Base-by-base conservation (phyloP, 2,329 filamentous ascomycete genomes). In the Phialophora expanda region DNA sequence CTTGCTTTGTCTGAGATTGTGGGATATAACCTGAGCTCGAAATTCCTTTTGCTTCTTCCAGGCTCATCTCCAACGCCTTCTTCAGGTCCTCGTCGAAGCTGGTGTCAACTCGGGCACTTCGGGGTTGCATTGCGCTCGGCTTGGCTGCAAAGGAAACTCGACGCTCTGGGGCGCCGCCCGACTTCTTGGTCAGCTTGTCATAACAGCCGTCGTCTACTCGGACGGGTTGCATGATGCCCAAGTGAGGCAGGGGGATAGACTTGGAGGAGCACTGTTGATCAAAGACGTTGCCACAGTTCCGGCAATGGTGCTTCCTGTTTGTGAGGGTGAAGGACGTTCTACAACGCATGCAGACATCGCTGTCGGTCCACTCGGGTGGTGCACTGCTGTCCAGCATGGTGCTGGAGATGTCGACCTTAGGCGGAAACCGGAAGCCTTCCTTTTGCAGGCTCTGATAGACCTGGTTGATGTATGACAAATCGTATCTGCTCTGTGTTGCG, bases 331-430 rank as follows among this genome's bases (percentile, higher is more conserved):
- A 99, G 20, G 92, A 81, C 12, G 94, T 97, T 72, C 95, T 89
- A 78, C 95, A 99, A 76, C 95, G 90, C 93, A 99, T 97, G 78
- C 95, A 99, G 34, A 99, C 94, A 74, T 99, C 95, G 11, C 94
- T 97, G 79, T 99, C 95, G 58, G 89, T 89, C 95, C 95, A 99
- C 79, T 99, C 95, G 0, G 95, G 95, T 9, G 95, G 95, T 67
- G 95, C 95, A 74, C 90, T 97, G 76, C 93, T 97, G 76, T 99
- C 94, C 71, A 98, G 87, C 93, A 99, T 99, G 79, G 90, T 97
- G 79, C 92, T 96, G n/a, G 94, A 86, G 53, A 99, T 90, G 28
- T 91, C 88, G 48, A 89, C 87, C 74, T 89, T 91, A 4, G 95
- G 95, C 1, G 95, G 95, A 70, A 99, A 99, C 63, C 87, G 86